These are phyloP conservation scores for Candida berthetii DNA, from an alignment of 805 yeast species.

Conservation along the genomic window DNA sequence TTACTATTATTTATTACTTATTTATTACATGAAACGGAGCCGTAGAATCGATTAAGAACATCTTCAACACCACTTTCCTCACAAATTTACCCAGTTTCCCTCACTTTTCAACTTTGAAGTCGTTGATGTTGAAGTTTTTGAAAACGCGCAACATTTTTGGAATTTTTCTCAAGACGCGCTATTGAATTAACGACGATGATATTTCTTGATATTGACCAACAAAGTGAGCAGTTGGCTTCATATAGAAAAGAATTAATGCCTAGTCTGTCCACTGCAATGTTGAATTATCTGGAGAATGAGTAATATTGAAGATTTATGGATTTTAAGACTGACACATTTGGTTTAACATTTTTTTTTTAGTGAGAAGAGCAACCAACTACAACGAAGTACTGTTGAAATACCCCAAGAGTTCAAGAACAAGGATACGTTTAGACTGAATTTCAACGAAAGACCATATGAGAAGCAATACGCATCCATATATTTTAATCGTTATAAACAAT, in stretches of 20 bases:
- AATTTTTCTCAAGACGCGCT: too few relatives aligned
- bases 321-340: too few relatives aligned
- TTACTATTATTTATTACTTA: too few relatives aligned
- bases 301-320: too few relatives aligned
- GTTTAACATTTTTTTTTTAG: background rate
- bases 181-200: background rate
- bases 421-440: conserved; percentile 11
- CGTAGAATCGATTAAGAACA: too few relatives aligned
- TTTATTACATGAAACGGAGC: too few relatives aligned
- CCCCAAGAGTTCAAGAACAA: conserved; percentile 9
- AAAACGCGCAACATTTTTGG: too few relatives aligned
- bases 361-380: conserved; percentile 4
- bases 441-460: conserved; percentile 35
- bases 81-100: too few relatives aligned
- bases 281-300: conserved; percentile 6
- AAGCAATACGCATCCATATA: conserved; percentile 58
- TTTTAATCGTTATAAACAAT: conserved; percentile 38
- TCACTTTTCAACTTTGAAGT: too few relatives aligned
- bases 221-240: too few relatives aligned
- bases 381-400: conserved; percentile 3
- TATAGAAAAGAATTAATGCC: conserved; percentile 3
- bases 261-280: conserved; percentile 4
- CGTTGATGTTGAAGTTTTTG: too few relatives aligned
- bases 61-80: too few relatives aligned
- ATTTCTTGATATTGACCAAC: background rate